Percentiles rank a stretch among this genome's conserved stretches.
phyloP scores from a whole-genome alignment of 2,329 filamentous ascomycete genomes.

The Bimuria novae-zelandiae region DNA sequence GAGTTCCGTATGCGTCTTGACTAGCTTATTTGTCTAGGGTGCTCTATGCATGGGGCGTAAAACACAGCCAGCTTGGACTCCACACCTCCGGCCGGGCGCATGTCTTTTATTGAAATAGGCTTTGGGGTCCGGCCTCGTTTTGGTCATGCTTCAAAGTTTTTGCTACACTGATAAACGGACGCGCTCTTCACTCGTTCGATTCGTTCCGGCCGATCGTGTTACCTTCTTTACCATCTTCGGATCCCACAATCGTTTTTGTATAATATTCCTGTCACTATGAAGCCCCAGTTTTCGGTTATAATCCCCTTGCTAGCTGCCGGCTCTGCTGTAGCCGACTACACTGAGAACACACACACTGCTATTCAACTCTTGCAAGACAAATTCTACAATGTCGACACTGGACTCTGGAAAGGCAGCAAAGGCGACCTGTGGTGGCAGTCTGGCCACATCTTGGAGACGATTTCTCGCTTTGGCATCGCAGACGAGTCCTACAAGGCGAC shows the following conservation, averaged over 20 bases:
- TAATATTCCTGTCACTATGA: slow-evolving; percentile 24
- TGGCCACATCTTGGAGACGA: slow-evolving; percentile 42
- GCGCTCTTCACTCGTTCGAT: not conserved
- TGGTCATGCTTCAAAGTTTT: not conserved
- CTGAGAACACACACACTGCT: slow-evolving; percentile 30
- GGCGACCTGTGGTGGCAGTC: slow-evolving; percentile 45
- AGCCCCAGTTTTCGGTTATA: slow-evolving; percentile 17
- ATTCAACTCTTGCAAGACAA: slow-evolving; percentile 38
- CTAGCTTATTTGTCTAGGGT: not conserved
- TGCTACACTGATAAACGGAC: not conserved
- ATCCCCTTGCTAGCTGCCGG: slow-evolving; percentile 20
- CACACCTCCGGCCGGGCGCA: not conserved
- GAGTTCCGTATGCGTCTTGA: not conserved
- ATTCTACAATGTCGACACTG: slow-evolving; percentile 40
- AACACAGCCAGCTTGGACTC: not conserved
- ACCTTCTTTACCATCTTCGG: too few relatives aligned
- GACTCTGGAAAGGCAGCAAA: slow-evolving; percentile 36
- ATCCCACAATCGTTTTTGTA: not conserved
- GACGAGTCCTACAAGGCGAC: slow-evolving; percentile 34
- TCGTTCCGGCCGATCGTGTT: too few relatives aligned
- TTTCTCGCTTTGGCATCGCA: slow-evolving; percentile 37
- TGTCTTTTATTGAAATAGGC: not conserved
- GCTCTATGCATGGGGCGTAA: not conserved
- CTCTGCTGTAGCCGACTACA: slow-evolving; percentile 27
- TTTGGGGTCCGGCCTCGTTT: not conserved